These are phyloP conservation scores for Globisporangium cederbergense DNA, from an alignment of 352 stramenopile species.

Conservation along the genomic window DNA sequence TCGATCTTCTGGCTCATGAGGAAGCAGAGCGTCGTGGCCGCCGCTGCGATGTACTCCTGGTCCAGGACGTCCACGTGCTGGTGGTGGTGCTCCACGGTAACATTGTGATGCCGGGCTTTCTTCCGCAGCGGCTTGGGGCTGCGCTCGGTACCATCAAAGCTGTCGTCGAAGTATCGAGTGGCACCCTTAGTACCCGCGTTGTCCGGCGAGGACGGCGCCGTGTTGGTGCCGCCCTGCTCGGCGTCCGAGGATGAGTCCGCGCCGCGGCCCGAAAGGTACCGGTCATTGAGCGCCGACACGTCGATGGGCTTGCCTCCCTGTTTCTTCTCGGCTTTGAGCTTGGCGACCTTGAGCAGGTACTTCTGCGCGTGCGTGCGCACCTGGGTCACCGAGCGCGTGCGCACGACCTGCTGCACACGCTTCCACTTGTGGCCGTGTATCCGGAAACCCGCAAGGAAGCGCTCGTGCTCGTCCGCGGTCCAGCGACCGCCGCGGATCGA, in stretches of 20 bases:
- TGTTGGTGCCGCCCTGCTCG: slow-evolving; percentile 22
- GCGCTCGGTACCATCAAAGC: background rate
- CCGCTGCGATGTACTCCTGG: slow-evolving; percentile 76
- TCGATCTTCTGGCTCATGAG: slow-evolving; percentile 86
- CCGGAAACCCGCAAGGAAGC: slow-evolving; percentile 82
- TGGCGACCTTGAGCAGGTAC: slow-evolving; percentile 88
- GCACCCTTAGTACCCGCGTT: slow-evolving; percentile 11
- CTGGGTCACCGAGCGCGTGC: slow-evolving; percentile 85
- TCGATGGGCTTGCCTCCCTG: slow-evolving; percentile 24
- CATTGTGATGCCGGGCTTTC: slow-evolving; percentile 39
- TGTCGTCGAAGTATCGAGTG: slow-evolving; percentile 7
- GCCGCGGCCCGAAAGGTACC: slow-evolving; percentile 13
- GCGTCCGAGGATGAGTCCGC: slow-evolving; percentile 21
- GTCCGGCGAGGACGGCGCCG: slow-evolving; percentile 38
- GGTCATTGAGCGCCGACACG: slow-evolving; percentile 19
- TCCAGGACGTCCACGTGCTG: slow-evolving; percentile 50
- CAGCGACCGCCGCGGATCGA: slow-evolving; percentile 80
- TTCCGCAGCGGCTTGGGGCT: slow-evolving; percentile 37
- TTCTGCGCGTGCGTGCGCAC: slow-evolving; percentile 88
- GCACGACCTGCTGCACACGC: slow-evolving; percentile 85
- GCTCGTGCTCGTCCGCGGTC: slow-evolving; percentile 84
- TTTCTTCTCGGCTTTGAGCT: slow-evolving; percentile 84
- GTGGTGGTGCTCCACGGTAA: slow-evolving; percentile 4
- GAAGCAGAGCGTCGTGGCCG: slow-evolving; percentile 76
- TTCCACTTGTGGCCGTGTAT: slow-evolving; percentile 90